Base-by-base conservation (phyloP, 1,284 basidiomycete species). In the Cystobasidium slooffiae region DNA sequence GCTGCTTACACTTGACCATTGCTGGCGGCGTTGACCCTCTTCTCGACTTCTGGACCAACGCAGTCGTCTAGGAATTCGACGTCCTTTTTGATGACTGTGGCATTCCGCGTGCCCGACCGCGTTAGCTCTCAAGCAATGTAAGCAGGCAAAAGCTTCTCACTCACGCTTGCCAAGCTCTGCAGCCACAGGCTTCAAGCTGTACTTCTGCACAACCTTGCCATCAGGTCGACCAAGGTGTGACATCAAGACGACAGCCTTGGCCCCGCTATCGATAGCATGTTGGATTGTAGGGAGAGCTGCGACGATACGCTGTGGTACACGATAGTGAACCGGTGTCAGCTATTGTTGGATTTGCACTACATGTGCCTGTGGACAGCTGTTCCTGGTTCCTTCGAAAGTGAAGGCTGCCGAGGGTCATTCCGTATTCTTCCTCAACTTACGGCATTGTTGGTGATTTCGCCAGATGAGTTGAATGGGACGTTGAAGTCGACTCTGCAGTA, bases 211-310 rank as follows among this genome's bases (percentile, higher is more conserved):
- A 76, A 89, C 88, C 82, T 94, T 91, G 81, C 97, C 96, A 83
- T 99, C 94, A 22, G 96, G 97, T 77, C 97, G 92, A 64, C 96
- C 97, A 77, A 99, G 89, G 84, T 99, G 96, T 80, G 95, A 98
- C 94, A 97, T 97, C 82, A 99, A 88, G 79, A 94, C 87, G 82
- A 98, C 89, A 69, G 88, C 86, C 80, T 89, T 88, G 76, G 95
- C 93, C 91, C 94, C 91, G 78, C 94, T 87, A 68, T 95, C 90
- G 77, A 98, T 86, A 39, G 96, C 94, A 84, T 96, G 94, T 84
- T 93, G 89, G 85, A 99, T 92, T 49, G 96, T 97, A 53, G 97
- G 97, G 73, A 99, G 86, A 49, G 96, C 96, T 58, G 95, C 96
- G 58, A 93, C 90, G 84, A 99, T 97, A 84, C 96, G 92, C 93